Evolutionary conservation across 768 basidiomycete species (phyloP).

Genomic region (Collybiopsis luxurians): DNA sequence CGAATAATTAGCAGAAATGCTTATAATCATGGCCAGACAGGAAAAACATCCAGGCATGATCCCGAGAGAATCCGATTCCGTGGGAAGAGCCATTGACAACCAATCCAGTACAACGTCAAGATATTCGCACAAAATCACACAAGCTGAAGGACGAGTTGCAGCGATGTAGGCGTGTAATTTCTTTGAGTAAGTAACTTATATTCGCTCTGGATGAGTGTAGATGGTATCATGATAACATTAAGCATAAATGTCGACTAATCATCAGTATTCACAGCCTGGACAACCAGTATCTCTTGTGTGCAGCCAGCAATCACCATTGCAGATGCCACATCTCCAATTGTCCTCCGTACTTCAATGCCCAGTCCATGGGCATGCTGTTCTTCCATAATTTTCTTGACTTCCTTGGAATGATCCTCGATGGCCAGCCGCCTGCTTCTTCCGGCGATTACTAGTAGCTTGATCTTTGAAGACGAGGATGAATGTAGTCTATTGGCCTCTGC

Average conservation of each 20-base stretch:
- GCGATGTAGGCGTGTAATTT: no score
- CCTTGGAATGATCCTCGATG: constrained; percentile 67
- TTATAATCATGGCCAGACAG: no score
- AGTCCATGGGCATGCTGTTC: constrained; percentile 20
- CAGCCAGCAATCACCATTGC: constrained; percentile 66
- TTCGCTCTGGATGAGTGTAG: no score
- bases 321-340: constrained; percentile 82
- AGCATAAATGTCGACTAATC: not conserved
- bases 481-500: constrained; percentile 33
- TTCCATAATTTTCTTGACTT: constrained; percentile 62
- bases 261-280: constrained; percentile 50
- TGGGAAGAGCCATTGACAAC: no score
- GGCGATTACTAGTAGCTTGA: constrained; percentile 56
- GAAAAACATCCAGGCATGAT: no score
- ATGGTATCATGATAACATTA: no score
- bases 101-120: no score
- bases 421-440: constrained; percentile 78
- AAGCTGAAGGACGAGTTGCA: no score
- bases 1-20: no score
- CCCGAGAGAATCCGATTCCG: no score
- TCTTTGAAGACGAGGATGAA: constrained; percentile 12
- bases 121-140: no score
- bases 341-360: constrained; percentile 66
- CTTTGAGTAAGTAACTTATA: no score
- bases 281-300: constrained; percentile 60